phyloP scores from a whole-genome alignment of 768 basidiomycete species.

The Tricholoma matsutake region DNA sequence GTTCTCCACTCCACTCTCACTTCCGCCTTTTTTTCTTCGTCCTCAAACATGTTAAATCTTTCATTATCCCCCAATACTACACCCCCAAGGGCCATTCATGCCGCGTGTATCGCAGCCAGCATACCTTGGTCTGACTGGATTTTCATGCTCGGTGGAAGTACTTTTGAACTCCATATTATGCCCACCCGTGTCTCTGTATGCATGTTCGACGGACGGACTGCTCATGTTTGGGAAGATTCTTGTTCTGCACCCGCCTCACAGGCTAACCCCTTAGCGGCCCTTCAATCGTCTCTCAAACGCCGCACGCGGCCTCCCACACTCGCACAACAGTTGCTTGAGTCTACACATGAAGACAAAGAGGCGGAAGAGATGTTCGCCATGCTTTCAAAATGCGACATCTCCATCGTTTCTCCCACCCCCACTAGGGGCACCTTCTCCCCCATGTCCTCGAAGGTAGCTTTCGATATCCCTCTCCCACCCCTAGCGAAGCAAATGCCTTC shows the following conservation, averaged over 20 bases:
- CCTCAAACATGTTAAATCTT: conserved; percentile 19
- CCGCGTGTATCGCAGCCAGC: conserved; percentile 31
- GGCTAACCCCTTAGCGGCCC: conserved; percentile 16
- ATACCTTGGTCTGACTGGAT: conserved; percentile 38
- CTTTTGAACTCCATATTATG: conserved; percentile 35
- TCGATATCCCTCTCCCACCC: conserved; percentile 1
- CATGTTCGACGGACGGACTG: conserved; percentile 22
- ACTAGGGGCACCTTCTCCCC: conserved; percentile 26
- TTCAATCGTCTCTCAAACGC: conserved; percentile 18
- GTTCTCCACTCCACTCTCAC: conserved; percentile 32
- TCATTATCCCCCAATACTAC: conserved; percentile 23
- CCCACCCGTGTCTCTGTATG: conserved; percentile 24
- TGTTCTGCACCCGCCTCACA: conserved; percentile 14
- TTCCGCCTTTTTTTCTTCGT: conserved; percentile 15
- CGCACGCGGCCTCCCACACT: conserved; percentile 24
- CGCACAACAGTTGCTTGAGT: conserved; percentile 33
- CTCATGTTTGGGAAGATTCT: conserved; percentile 27
- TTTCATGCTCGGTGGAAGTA: conserved; percentile 27
- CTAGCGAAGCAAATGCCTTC: background rate
- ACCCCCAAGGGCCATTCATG: conserved; percentile 37
- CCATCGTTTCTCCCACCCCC: conserved; percentile 33
- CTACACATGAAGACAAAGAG: conserved; percentile 27
- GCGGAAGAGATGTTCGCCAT: conserved; percentile 36
- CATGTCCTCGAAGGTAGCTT: background rate
- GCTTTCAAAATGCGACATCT: conserved; percentile 25